Base-by-base conservation (phyloP, 2,329 filamentous ascomycete species). In the Colletotrichum magnum region DNA sequence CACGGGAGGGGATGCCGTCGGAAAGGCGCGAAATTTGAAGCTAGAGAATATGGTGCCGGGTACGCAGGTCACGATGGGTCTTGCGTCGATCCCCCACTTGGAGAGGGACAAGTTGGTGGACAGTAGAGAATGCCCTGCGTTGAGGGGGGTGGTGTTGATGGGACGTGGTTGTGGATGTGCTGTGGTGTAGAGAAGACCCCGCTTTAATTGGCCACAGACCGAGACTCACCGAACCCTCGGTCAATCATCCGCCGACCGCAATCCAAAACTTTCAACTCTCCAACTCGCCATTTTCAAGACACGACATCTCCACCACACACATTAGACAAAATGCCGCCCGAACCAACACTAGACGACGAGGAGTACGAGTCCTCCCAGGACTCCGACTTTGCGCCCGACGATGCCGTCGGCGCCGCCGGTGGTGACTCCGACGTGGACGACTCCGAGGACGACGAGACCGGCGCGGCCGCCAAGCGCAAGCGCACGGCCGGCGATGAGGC, bases 281-380 rank as follows among this genome's bases (percentile, higher is more conserved):
- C 21, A 53, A 53, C 16, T 36, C 12, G 39, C 2, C 13, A n/a
- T 43, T n/a, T 43, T n/a, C 41, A 43, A n/a, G 41, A 43, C 41
- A 15, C 6, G 13, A 15, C 15, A 43, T 26, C 41, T n/a, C 26
- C 50, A 67, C 64, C 28, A 43, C 36, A 58, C 15, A 36, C 58
- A 58, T n/a, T 26, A 54, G 63, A 80, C 62, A 80, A 71, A 60
- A 88, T 88, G 86, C 73, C 81, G 13, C 74, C 79, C 56, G 83
- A 85, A 56, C 77, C 79, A 21, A 72, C 78, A 64, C 75, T 77
- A 57, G 81, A 84, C 59, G 84, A 86, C 18, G 84, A 86, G 24
- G 69, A 88, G 68, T 93, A 93, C 74, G 88, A 85, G 16, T 93
- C 91, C 2, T 90, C 91, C 4, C 89, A 93, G 73, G 92, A 94